These are phyloP conservation scores for Apiotrichum domesticum DNA, from an alignment of 1,284 basidiomycete species.

Conservation along the genomic window DNA sequence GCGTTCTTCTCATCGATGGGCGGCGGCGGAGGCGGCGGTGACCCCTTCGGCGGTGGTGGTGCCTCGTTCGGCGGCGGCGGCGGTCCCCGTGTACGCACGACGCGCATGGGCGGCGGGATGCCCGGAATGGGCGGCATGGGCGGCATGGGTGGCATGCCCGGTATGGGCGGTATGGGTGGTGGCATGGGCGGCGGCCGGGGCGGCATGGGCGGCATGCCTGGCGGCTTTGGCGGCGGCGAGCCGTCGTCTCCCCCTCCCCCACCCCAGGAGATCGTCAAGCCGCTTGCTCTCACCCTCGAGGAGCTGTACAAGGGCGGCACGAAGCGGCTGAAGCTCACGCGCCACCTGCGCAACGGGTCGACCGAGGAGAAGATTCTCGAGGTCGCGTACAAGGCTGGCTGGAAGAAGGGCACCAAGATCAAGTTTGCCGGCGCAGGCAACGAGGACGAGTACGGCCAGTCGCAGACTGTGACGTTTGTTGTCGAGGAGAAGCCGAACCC, in stretches of 20 bases:
- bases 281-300: constrained; percentile 78
- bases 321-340: constrained; percentile 84
- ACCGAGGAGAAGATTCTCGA: constrained; percentile 88
- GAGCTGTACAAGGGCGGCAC: constrained; percentile 85
- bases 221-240: constrained; percentile 43
- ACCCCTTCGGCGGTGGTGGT: constrained; percentile 32
- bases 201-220: constrained; percentile 19
- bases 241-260: constrained; percentile 45
- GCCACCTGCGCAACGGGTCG: constrained; percentile 63
- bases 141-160: constrained; percentile 19
- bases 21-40: constrained; percentile 26
- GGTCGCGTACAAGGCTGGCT: constrained; percentile 70
- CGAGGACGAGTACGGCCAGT: constrained; percentile 64
- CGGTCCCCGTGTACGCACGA: constrained; percentile 22
- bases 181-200: constrained; percentile 18
- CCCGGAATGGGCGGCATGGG: constrained; percentile 29
- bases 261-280: constrained; percentile 66
- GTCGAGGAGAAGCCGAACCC: constrained; percentile 84
- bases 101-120: constrained; percentile 25
- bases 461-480: constrained; percentile 74
- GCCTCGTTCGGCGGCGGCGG: constrained; percentile 27
- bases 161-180: constrained; percentile 23
- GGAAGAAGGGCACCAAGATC: constrained; percentile 74
- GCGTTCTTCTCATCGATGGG: constrained; percentile 56
- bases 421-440: constrained; percentile 82